Percentiles rank a stretch among this genome's conserved stretches.
phyloP scores from a whole-genome alignment of 805 yeast genomes.

The Yarrowia osloensis region DNA sequence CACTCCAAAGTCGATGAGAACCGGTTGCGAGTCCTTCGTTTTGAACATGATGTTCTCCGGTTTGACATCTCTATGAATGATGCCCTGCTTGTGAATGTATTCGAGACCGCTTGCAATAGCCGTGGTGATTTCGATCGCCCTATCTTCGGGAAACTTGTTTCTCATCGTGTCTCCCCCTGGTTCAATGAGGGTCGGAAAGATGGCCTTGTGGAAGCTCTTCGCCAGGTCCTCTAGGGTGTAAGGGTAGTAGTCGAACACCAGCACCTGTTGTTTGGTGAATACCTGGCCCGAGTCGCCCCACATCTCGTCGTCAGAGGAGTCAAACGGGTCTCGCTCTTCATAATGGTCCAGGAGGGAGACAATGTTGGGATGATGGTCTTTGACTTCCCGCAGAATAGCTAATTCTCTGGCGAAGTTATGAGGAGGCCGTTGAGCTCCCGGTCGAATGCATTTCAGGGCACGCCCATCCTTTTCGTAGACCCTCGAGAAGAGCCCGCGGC shows the following conservation, averaged over 20 bases:
- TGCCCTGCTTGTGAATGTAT: slow-evolving; percentile 62
- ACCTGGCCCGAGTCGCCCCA: slow-evolving; percentile 42
- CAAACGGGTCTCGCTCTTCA: slow-evolving; percentile 34
- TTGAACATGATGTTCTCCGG: slow-evolving; percentile 65
- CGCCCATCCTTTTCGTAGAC: slow-evolving; percentile 44
- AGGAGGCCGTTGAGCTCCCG: slow-evolving; percentile 56
- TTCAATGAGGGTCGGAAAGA: slow-evolving; percentile 39
- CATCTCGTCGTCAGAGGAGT: slow-evolving; percentile 36
- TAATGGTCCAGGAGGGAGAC: slow-evolving; percentile 39
- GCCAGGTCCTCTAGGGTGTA: slow-evolving; percentile 45
- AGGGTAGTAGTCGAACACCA: slow-evolving; percentile 38
- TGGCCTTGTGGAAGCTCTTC: slow-evolving; percentile 42
- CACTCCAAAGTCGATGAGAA: slow-evolving; percentile 68
- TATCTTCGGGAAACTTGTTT: slow-evolving; percentile 46
- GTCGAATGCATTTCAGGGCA: slow-evolving; percentile 53
- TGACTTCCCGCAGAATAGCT: slow-evolving; percentile 42
- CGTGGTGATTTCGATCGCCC: slow-evolving; percentile 35
- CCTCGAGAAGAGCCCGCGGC: slow-evolving; percentile 50
- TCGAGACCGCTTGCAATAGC: slow-evolving; percentile 59
- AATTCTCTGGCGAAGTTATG: slow-evolving; percentile 54
- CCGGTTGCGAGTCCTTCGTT: slow-evolving; percentile 42
- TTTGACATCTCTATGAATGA: slow-evolving; percentile 65
- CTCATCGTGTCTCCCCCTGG: slow-evolving; percentile 37
- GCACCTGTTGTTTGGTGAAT: slow-evolving; percentile 45
- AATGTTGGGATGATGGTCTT: slow-evolving; percentile 32